These are phyloP conservation scores for Globisporangium carolinianum DNA, from an alignment of 352 stramenopile species.

Conservation along the genomic window DNA sequence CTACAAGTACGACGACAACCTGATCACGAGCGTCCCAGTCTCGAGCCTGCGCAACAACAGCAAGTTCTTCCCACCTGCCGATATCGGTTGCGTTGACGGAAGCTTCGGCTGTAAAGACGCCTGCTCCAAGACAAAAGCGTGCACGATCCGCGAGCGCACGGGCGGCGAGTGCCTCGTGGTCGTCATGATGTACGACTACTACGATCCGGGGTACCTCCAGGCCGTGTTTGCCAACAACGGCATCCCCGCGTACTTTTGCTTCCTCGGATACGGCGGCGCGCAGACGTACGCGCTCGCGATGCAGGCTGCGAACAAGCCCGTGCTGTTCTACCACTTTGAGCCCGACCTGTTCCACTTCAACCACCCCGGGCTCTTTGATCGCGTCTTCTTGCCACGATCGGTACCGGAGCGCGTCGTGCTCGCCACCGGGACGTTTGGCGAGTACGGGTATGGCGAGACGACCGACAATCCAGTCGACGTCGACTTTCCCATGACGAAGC, in stretches of 20 bases:
- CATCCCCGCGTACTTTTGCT: conserved; percentile 63
- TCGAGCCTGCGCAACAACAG: conserved; percentile 18
- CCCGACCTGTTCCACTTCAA: conserved; percentile 39
- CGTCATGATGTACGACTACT: conserved; percentile 35
- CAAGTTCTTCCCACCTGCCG: conserved; percentile 22
- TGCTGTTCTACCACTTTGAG: conserved; percentile 54
- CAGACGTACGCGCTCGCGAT: conserved; percentile 26
- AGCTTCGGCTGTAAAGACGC: conserved; percentile 35
- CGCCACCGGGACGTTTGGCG: conserved; percentile 30
- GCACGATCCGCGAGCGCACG: conserved; percentile 22
- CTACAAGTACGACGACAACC: conserved; percentile 28
- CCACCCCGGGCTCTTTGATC: conserved; percentile 30
- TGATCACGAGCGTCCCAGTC: conserved; percentile 26
- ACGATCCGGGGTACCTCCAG: conserved; percentile 39
- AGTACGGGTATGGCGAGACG: conserved; percentile 35
- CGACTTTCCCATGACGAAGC: conserved; percentile 26
- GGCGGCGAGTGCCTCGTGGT: conserved; percentile 40
- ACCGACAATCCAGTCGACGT: conserved; percentile 40
- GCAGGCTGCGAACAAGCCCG: conserved; percentile 13
- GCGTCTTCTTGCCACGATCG: conserved; percentile 30
- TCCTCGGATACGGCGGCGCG: conserved; percentile 33
- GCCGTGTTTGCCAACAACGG: conserved; percentile 33
- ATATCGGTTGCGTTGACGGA: conserved; percentile 23
- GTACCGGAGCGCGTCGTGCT: conserved; percentile 22
- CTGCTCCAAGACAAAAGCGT: conserved; percentile 38